These are phyloP conservation scores for Sorghum bicolor DNA, from an alignment of 176 grass and related monocot species.

Conservation along the genomic window DNA sequence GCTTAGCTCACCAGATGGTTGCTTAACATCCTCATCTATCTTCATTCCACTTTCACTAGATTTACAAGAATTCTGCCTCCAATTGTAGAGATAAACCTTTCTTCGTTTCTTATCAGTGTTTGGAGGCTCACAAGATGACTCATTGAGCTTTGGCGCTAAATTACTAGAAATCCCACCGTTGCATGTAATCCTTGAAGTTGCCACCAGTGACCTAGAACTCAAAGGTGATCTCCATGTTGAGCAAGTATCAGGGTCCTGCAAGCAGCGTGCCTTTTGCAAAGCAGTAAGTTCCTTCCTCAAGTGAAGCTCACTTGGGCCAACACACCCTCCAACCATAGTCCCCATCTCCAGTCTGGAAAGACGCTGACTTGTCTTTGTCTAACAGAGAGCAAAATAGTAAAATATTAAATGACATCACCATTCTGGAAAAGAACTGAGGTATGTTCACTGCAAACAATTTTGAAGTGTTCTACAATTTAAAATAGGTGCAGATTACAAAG, in stretches of 20 bases:
- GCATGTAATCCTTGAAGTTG: slow-evolving; percentile 33
- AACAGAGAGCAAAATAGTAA: neutral
- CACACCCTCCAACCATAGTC: slow-evolving; percentile 58
- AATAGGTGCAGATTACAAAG: neutral
- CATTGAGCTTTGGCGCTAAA: slow-evolving; percentile 22
- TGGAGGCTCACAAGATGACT: slow-evolving; percentile 25
- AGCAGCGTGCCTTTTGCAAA: slow-evolving; percentile 50
- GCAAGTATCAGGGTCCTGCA: slow-evolving; percentile 67
- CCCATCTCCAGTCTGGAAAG: slow-evolving; percentile 20
- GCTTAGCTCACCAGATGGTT: slow-evolving; percentile 41
- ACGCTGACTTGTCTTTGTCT: neutral
- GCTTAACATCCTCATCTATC: slow-evolving; percentile 35
- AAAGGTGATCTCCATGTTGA: slow-evolving; percentile 68
- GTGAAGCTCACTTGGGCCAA: slow-evolving; percentile 79
- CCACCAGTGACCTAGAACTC: slow-evolving; percentile 41
- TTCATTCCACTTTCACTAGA: slow-evolving; percentile 51
- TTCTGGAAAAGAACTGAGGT: neutral
- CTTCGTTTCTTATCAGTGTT: slow-evolving; percentile 52
- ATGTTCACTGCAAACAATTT: neutral
- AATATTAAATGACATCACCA: neutral
- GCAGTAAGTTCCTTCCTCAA: slow-evolving; percentile 71
- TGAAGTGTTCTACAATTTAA: neutral
- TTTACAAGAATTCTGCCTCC: slow-evolving; percentile 71
- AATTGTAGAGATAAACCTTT: slow-evolving; percentile 83
- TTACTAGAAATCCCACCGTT: slow-evolving; percentile 12